phyloP scores from a whole-genome alignment of 352 stramenopile species.

The Thalassiosira mediterranea region DNA sequence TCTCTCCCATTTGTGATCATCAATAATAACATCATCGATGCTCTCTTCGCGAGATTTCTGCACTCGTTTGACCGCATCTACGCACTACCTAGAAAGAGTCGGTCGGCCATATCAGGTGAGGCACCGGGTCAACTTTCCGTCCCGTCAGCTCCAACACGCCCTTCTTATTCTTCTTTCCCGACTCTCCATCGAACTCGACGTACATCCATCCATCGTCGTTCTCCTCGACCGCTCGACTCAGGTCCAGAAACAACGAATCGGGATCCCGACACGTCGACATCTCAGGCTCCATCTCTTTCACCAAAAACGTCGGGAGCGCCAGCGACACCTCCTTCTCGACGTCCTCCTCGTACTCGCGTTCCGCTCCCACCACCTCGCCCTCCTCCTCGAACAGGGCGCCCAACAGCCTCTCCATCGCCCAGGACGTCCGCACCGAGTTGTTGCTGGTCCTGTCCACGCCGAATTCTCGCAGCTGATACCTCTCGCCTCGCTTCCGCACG shows the following conservation, averaged over 20 bases:
- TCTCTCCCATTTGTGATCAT: too few species aligned
- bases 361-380: neutral
- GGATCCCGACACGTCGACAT: neutral
- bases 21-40: too few species aligned
- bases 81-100: conserved; percentile 82
- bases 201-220: conserved; percentile 78
- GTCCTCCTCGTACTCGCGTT: neutral
- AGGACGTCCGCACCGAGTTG: neutral
- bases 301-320: conserved; percentile 19
- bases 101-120: conserved; percentile 74
- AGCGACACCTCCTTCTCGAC: conserved; percentile 14
- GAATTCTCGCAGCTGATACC: conserved; percentile 74
- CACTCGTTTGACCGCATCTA: too few species aligned
- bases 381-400: conserved; percentile 26
- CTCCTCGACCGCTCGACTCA: conserved; percentile 24
- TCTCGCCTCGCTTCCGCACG: conserved; percentile 35
- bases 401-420: conserved; percentile 15
- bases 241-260: conserved; percentile 26
- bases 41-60: too few species aligned
- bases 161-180: conserved; percentile 16
- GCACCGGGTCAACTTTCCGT: neutral
- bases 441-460: conserved; percentile 35
- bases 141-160: conserved; percentile 28
- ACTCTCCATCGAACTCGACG: conserved; percentile 38
- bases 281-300: conserved; percentile 15